A percentile compares a stretch with the other conserved stretches of the same genome.
These are phyloP conservation scores for Pythium aristosporum DNA, from an alignment of 352 stramenopile species.

Conservation along the genomic window DNA sequence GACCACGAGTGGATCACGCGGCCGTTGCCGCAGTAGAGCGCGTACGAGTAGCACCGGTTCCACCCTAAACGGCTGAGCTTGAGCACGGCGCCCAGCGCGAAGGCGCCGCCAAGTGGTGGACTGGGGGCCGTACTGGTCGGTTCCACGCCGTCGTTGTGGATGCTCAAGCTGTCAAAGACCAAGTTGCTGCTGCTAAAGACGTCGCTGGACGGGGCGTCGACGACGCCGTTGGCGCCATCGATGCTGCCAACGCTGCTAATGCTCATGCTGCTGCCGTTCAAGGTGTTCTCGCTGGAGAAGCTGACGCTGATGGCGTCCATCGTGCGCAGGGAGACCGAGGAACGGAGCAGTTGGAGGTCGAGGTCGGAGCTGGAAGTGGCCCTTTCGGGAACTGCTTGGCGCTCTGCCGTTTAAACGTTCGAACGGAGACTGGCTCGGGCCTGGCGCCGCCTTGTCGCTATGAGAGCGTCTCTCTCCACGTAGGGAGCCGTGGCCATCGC, in stretches of 20 bases:
- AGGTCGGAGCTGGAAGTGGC: not conserved
- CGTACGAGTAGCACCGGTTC: constrained; percentile 20
- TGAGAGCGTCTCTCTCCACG: not conserved
- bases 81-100: constrained; percentile 33
- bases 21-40: constrained; percentile 37
- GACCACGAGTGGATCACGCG: constrained; percentile 46
- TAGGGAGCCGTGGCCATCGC: not conserved
- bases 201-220: not conserved
- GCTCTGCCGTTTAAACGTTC: not conserved
- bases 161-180: not conserved
- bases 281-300: not conserved
- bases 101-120: not conserved
- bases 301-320: not conserved
- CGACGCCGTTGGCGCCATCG: not conserved
- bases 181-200: not conserved
- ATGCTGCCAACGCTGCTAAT: not conserved
- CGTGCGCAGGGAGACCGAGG: not conserved
- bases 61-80: constrained; percentile 21
- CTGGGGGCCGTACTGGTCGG: not conserved
- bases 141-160: not conserved
- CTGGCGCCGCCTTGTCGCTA: not conserved
- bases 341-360: not conserved
- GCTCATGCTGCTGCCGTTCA: constrained; percentile 7
- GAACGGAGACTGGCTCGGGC: not conserved
- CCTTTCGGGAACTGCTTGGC: not conserved